These are phyloP conservation scores for Miscanthus lutarioriparius DNA, from an alignment of 176 grass and related monocot species.

Conservation along the genomic window DNA sequence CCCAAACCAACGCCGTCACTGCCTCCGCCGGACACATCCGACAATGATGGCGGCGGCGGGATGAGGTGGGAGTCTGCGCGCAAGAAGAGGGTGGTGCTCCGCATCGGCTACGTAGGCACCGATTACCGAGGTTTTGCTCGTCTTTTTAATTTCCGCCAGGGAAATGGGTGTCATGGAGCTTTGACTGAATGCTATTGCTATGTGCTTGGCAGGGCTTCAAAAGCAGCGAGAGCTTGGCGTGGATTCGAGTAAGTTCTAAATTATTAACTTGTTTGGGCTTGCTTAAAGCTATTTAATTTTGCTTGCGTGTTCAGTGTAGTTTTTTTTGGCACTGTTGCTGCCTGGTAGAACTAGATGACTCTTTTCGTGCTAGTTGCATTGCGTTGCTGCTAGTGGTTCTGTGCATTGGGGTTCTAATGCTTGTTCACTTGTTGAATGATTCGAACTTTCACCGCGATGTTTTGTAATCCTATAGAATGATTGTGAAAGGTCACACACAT, in stretches of 20 bases:
- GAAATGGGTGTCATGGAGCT: neutral
- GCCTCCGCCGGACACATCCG: constrained; percentile 17
- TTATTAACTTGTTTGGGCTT: neutral
- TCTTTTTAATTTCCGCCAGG: neutral
- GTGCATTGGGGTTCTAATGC: neutral
- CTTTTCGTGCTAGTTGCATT: constrained; percentile 1
- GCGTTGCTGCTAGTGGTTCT: neutral
- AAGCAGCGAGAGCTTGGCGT: constrained; percentile 61
- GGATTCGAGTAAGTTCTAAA: constrained; percentile 61
- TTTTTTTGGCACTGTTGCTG: neutral
- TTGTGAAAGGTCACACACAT: neutral
- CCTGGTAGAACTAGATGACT: neutral
- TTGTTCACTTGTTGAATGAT: neutral
- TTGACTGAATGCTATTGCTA: neutral
- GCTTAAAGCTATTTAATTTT: neutral
- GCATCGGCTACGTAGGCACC: constrained; percentile 81
- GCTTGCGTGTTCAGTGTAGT: neutral
- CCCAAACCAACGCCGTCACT: neutral
- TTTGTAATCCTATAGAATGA: neutral
- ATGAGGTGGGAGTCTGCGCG: constrained; percentile 72
- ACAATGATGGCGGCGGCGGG: constrained; percentile 10
- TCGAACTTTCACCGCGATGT: neutral
- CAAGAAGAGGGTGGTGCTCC: constrained; percentile 93
- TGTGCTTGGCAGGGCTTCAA: constrained; percentile 67
- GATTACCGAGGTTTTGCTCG: constrained; percentile 69